Conservation (phyloP, 192 early-diverging fungal species). For the Lobosporangium transversale region DNA sequence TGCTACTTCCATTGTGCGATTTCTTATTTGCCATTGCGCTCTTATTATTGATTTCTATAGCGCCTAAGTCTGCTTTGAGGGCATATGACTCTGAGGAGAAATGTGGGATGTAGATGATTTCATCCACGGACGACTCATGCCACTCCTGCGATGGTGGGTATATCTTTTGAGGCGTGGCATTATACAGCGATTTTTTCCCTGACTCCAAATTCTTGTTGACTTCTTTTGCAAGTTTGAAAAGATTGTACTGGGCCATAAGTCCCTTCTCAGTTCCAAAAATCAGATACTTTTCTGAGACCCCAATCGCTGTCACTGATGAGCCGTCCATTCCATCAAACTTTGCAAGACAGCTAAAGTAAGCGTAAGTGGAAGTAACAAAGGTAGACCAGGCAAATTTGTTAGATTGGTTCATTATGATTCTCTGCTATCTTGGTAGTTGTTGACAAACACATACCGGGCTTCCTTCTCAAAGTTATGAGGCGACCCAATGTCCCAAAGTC, state of each 20-base stretch:
- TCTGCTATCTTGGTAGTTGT: too few relatives aligned
- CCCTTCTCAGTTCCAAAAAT: conserved; percentile 31
- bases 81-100: conserved; percentile 37
- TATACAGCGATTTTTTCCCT: neutral
- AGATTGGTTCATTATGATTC: too few relatives aligned
- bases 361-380: too few relatives aligned
- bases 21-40: conserved; percentile 5
- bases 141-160: conserved; percentile 58
- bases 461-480: conserved; percentile 29
- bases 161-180: conserved; percentile 19
- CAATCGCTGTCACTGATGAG: conserved; percentile 37
- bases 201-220: conserved; percentile 6
- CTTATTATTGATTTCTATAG: conserved; percentile 6
- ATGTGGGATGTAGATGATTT: conserved; percentile 50
- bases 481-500: conserved; percentile 64
- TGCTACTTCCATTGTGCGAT: neutral
- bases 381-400: too few relatives aligned
- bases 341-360: conserved; percentile 39
- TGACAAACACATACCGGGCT: conserved; percentile 30
- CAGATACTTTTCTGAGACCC: conserved; percentile 40
- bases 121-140: conserved; percentile 63
- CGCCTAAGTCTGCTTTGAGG: conserved; percentile 16
- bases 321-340: conserved; percentile 27
- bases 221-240: conserved; percentile 10
- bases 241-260: conserved; percentile 30